phyloP scores from a whole-genome alignment of 495 filamentous ascomycete genomes.

The Talaromyces proteolyticus region DNA sequence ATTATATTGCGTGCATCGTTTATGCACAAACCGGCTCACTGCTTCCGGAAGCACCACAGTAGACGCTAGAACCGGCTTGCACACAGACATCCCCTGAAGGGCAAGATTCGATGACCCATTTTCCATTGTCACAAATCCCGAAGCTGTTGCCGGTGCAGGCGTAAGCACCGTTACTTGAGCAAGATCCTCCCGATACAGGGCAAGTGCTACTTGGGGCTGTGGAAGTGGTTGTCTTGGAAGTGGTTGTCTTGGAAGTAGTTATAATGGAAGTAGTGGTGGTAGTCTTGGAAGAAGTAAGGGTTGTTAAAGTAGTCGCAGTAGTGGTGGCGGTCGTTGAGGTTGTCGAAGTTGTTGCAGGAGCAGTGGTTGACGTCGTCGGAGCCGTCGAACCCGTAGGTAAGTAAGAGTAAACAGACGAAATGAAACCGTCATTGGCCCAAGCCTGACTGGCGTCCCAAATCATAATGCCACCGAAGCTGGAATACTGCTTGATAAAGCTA shows the following conservation, averaged over 20 bases:
- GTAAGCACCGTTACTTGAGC: background rate
- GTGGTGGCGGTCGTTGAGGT: too few species aligned
- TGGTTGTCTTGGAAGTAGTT: background rate
- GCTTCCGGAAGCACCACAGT: background rate
- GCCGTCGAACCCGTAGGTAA: too few species aligned
- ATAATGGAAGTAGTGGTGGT: background rate
- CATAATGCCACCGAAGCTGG: constrained; percentile 66
- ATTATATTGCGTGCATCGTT: too few species aligned
- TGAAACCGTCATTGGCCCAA: constrained; percentile 51
- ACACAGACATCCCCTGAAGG: constrained; percentile 2
- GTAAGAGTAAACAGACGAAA: constrained; percentile 24
- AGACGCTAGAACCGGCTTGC: background rate
- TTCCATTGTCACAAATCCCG: constrained; percentile 2
- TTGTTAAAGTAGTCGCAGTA: background rate
- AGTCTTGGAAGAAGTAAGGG: background rate
- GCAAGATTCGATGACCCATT: constrained; percentile 4
- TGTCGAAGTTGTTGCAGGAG: too few species aligned
- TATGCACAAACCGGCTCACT: constrained; percentile 2
- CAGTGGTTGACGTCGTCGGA: too few species aligned
- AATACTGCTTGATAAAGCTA: constrained; percentile 43
- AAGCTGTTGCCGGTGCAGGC: constrained; percentile 3
- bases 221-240: background rate
- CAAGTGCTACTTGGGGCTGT: constrained; percentile 2
- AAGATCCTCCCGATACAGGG: constrained; percentile 3
- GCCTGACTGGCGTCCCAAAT: constrained; percentile 65